phyloP scores from a whole-genome alignment of 2,329 filamentous ascomycete species.

The Volutella citrinella region DNA sequence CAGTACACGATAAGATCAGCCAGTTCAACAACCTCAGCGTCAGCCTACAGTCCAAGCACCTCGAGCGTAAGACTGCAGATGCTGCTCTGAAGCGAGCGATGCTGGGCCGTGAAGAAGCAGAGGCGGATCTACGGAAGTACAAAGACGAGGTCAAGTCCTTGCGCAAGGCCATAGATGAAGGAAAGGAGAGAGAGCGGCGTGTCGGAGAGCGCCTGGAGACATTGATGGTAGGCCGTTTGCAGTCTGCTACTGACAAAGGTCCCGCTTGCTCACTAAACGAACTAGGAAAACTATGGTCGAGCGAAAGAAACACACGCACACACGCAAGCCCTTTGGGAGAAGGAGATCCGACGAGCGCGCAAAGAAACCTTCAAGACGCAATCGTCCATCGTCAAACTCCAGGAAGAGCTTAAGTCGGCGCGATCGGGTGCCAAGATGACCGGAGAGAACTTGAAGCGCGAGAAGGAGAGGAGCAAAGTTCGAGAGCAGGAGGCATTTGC shows the following conservation, averaged over 20 bases:
- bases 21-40: slow-evolving; percentile 70
- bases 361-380: slow-evolving; percentile 77
- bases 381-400: slow-evolving; percentile 65
- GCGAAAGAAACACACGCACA: slow-evolving; percentile 68
- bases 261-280: too few species aligned
- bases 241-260: too few species aligned
- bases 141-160: slow-evolving; percentile 58
- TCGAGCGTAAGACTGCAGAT: slow-evolving; percentile 63
- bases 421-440: slow-evolving; percentile 51
- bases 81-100: slow-evolving; percentile 65
- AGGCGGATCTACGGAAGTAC: slow-evolving; percentile 62
- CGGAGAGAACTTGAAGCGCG: slow-evolving; percentile 59
- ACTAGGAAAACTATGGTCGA: slow-evolving; percentile 67
- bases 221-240: slow-evolving; percentile 68
- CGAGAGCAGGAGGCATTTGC: slow-evolving; percentile 69
- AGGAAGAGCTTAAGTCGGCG: slow-evolving; percentile 67
- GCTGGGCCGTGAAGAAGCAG: slow-evolving; percentile 68
- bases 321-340: slow-evolving; percentile 67
- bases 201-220: slow-evolving; percentile 65
- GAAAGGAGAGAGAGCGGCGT: slow-evolving; percentile 62
- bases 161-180: slow-evolving; percentile 60
- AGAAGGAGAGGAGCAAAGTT: slow-evolving; percentile 59
- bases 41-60: slow-evolving; percentile 56
- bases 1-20: slow-evolving; percentile 65
- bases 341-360: slow-evolving; percentile 65